These are phyloP conservation scores for Nakaseomyces glabratus DNA, from an alignment of 1,139 yeast genomes.

Conservation along the genomic window DNA sequence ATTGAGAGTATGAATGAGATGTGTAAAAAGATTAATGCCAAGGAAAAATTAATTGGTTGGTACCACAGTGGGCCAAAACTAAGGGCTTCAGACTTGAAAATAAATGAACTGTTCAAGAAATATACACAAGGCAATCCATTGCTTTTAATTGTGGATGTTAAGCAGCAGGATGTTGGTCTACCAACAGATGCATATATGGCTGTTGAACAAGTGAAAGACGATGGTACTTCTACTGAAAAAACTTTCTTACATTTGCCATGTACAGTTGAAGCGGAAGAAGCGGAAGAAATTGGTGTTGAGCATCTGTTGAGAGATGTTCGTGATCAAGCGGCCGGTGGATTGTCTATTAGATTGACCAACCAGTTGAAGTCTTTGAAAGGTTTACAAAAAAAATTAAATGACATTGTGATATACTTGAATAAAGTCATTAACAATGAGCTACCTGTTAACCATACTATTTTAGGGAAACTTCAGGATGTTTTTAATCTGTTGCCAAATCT, in stretches of 20 bases:
- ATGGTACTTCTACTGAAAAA: slow-evolving; percentile 89
- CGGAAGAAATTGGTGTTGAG: slow-evolving; percentile 98
- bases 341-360: slow-evolving; percentile 77
- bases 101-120: slow-evolving; percentile 80
- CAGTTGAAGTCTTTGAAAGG: slow-evolving; percentile 86
- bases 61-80: slow-evolving; percentile 96
- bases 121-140: slow-evolving; percentile 71
- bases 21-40: slow-evolving; percentile 96
- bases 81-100: slow-evolving; percentile 77
- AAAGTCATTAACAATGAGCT: slow-evolving; percentile 62
- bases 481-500: slow-evolving; percentile 88
- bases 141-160: slow-evolving; percentile 83
- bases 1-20: slow-evolving; percentile 95
- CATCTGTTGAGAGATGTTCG: slow-evolving; percentile 88
- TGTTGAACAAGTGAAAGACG: slow-evolving; percentile 90
- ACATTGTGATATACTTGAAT: slow-evolving; percentile 69
- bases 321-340: slow-evolving; percentile 92
- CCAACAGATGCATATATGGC: slow-evolving; percentile 96
- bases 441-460: slow-evolving; percentile 82
- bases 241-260: slow-evolving; percentile 93
- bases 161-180: slow-evolving; percentile 71
- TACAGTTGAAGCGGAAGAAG: slow-evolving; percentile 92
- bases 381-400: slow-evolving; percentile 68
- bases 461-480: slow-evolving; percentile 90
- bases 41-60: slow-evolving; percentile 95